Evolutionary conservation across 192 early-diverging fungal species (phyloP).

Genomic region (Podila epicladia): DNA sequence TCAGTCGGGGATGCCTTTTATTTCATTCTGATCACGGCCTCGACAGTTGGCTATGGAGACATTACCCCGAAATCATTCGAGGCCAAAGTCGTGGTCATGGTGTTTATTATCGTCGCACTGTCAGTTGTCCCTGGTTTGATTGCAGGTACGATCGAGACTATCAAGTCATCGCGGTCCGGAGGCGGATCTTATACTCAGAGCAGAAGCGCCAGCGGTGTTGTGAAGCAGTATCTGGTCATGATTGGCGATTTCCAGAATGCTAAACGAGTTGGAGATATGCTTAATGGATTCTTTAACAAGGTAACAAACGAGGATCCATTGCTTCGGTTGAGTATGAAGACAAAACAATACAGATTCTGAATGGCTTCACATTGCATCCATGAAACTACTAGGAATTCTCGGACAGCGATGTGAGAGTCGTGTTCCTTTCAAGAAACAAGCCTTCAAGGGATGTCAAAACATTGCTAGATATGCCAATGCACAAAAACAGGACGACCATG

Average conservation of each 20-base stretch:
- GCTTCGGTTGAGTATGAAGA: too few species aligned
- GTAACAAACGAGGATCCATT: constrained; percentile 15
- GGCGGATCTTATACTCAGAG: constrained; percentile 43
- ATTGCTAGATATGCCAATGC: constrained; percentile 43
- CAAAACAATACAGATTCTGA: too few species aligned
- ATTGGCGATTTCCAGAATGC: constrained; percentile 56
- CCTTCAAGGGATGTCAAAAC: constrained; percentile 59
- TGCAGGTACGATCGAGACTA: constrained; percentile 53
- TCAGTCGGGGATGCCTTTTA: constrained; percentile 51
- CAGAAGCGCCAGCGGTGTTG: constrained; percentile 21
- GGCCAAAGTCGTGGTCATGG: constrained; percentile 66
- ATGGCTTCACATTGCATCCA: too few species aligned
- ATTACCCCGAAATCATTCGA: constrained; percentile 64
- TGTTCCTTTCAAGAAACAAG: constrained; percentile 57
- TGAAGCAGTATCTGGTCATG: constrained; percentile 52
- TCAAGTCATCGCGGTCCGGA: constrained; percentile 36
- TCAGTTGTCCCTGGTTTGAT: constrained; percentile 68
- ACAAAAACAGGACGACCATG: constrained; percentile 43
- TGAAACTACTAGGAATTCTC: constrained; percentile 47
- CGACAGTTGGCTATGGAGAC: constrained; percentile 81
- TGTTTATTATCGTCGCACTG: constrained; percentile 69
- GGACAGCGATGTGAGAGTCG: constrained; percentile 54
- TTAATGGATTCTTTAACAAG: constrained; percentile 57
- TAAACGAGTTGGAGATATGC: constrained; percentile 54
- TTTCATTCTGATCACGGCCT: constrained; percentile 73